Conservation (phyloP, 2,329 filamentous ascomycete species). For the Ophiostoma australiae region DNA sequence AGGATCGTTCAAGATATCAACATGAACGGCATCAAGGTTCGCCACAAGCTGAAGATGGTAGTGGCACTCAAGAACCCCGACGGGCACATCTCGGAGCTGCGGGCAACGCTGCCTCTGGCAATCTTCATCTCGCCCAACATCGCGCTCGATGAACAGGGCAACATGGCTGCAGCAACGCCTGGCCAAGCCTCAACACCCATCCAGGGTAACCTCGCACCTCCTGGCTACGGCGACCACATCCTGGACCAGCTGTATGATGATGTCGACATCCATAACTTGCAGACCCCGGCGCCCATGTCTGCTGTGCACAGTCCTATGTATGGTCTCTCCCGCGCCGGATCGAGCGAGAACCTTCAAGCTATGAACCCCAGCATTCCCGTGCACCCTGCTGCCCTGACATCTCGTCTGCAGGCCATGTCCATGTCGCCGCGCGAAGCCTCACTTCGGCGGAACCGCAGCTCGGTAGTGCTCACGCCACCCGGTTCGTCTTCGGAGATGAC, state of each 20-base stretch:
- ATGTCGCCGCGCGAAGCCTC: slow-evolving; percentile 30
- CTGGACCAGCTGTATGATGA: slow-evolving; percentile 89
- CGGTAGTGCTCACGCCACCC: slow-evolving; percentile 33
- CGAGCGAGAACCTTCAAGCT: slow-evolving; percentile 70
- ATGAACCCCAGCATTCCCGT: slow-evolving; percentile 46
- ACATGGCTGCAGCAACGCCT: slow-evolving; percentile 54
- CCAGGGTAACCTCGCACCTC: slow-evolving; percentile 68
- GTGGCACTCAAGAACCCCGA: slow-evolving; percentile 92
- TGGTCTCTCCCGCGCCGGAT: slow-evolving; percentile 66
- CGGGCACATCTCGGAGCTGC: slow-evolving; percentile 87
- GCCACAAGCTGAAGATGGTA: slow-evolving; percentile 87
- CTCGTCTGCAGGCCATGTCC: slow-evolving; percentile 65
- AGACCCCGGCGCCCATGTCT: slow-evolving; percentile 66
- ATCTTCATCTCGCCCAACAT: slow-evolving; percentile 95
- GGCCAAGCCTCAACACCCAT: slow-evolving; percentile 45
- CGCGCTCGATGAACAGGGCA: slow-evolving; percentile 80
- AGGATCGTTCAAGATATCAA: slow-evolving; percentile 87
- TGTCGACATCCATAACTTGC: slow-evolving; percentile 73
- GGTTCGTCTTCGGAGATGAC: slow-evolving; percentile 40
- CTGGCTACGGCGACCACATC: slow-evolving; percentile 83
- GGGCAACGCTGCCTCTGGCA: slow-evolving; percentile 83
- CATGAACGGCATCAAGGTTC: slow-evolving; percentile 80
- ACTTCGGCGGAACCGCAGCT: slow-evolving; percentile 41
- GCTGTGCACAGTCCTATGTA: slow-evolving; percentile 78
- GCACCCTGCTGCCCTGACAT: slow-evolving; percentile 54